Conservation (phyloP, 2,329 filamentous ascomycete species). For the Hypoxylon sp. region DNA sequence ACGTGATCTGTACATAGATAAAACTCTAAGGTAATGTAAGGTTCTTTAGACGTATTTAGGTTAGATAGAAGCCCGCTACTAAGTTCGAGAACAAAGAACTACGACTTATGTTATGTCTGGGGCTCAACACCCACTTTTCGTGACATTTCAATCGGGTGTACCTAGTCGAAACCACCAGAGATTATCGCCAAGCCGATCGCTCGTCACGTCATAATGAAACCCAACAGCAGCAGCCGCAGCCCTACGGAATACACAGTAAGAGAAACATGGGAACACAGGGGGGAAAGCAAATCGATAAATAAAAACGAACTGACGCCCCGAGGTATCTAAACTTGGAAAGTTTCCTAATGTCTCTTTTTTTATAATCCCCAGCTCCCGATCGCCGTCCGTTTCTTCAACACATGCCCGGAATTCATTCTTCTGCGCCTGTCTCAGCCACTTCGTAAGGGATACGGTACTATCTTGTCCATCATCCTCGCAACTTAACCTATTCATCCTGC, state of each 20-base stretch:
- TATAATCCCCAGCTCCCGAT: not conserved
- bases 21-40: too few species aligned
- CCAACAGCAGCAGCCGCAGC: not conserved
- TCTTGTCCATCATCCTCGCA: not conserved
- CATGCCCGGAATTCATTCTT: not conserved
- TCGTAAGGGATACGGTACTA: not conserved
- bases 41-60: too few species aligned
- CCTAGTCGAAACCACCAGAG: not conserved
- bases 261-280: not conserved
- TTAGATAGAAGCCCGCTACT: too few species aligned
- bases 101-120: not conserved
- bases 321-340: slow-evolving; percentile 20
- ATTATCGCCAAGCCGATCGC: slow-evolving; percentile 5
- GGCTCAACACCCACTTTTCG: not conserved
- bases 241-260: not conserved
- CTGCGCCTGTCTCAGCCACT: not conserved
- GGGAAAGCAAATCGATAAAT: slow-evolving; percentile 3
- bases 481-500: not conserved
- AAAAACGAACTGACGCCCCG: slow-evolving; percentile 6
- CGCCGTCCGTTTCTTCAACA: slow-evolving; percentile 4
- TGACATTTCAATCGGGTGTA: not conserved
- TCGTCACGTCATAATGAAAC: not conserved
- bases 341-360: not conserved
- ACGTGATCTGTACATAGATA: too few species aligned
- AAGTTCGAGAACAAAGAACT: not conserved